Percentiles rank a stretch among this genome's conserved stretches.
phyloP scores from a whole-genome alignment of 2,329 filamentous ascomycete genomes.

The Trichoderma afroharzianum region DNA sequence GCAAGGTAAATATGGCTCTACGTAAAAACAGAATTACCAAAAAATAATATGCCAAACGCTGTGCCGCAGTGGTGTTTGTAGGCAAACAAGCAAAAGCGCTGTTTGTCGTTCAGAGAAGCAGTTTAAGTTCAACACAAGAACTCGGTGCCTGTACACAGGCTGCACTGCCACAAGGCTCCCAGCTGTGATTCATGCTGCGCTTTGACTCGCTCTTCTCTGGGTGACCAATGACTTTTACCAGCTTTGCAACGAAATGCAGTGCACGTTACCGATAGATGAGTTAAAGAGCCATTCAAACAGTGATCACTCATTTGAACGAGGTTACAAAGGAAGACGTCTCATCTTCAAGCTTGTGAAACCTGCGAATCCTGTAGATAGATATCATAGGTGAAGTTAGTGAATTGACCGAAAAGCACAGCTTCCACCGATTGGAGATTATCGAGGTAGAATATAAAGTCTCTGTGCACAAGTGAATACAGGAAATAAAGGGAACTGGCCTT shows the following conservation, averaged over 20 bases:
- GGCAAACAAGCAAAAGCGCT: not conserved
- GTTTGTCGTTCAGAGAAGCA: not conserved
- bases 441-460: not conserved
- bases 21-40: not conserved
- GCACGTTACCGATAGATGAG: not conserved
- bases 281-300: not conserved
- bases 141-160: not conserved
- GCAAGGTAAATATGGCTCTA: not conserved
- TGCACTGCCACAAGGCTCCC: not conserved
- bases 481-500: not conserved
- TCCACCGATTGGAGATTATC: accelerated
- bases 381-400: not conserved
- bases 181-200: conserved; percentile 1
- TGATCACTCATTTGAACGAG: not conserved
- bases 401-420: not conserved
- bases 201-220: not conserved
- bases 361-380: not conserved
- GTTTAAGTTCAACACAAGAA: not conserved
- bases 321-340: not conserved
- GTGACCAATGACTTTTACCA: not conserved
- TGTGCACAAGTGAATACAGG: not conserved
- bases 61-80: not conserved
- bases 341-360: not conserved
- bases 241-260: not conserved
- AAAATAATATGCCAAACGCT: not conserved